Evolutionary conservation across 805 yeast species (phyloP).

Genomic region (Monosporozyma yasuniensis): DNA sequence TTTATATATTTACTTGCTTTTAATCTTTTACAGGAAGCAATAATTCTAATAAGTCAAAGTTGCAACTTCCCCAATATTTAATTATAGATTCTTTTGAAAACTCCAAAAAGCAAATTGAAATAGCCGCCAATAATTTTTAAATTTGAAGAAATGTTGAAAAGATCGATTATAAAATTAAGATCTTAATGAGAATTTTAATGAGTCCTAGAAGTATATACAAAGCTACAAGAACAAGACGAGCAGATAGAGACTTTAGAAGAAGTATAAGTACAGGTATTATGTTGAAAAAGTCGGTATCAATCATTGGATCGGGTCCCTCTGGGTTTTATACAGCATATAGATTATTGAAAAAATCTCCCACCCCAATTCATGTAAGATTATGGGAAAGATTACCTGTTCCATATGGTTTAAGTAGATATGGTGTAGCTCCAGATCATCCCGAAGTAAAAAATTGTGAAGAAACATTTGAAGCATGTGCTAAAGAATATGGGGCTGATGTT

Average conservation of each 20-base stretch:
- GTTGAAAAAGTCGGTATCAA: constrained; percentile 39
- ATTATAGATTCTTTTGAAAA: too few relatives aligned
- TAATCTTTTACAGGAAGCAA: too few relatives aligned
- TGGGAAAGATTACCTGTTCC: constrained; percentile 86
- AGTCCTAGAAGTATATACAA: too few relatives aligned
- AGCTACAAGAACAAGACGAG: too few relatives aligned
- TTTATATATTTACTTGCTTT: too few relatives aligned
- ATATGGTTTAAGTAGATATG: constrained; percentile 82
- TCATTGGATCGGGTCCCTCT: constrained; percentile 94
- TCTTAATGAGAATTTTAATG: too few relatives aligned
- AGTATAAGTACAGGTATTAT: too few relatives aligned
- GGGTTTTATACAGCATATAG: constrained; percentile 86
- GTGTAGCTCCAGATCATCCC: constrained; percentile 99
- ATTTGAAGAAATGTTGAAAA: not conserved
- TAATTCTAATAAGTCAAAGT: too few relatives aligned
- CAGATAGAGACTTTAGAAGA: too few relatives aligned
- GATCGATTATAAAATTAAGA: too few relatives aligned
- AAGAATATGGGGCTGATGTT: constrained; percentile 8
- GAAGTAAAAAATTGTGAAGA: constrained; percentile 80
- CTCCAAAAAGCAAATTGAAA: not conserved
- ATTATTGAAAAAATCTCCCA: constrained; percentile 42
- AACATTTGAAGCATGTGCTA: constrained; percentile 50
- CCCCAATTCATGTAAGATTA: constrained; percentile 49
- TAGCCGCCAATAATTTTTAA: not conserved
- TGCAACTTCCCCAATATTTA: not conserved